Evolutionary conservation across 805 yeast genomes (phyloP).

Genomic region (Saccharomycopsis babjevae): DNA sequence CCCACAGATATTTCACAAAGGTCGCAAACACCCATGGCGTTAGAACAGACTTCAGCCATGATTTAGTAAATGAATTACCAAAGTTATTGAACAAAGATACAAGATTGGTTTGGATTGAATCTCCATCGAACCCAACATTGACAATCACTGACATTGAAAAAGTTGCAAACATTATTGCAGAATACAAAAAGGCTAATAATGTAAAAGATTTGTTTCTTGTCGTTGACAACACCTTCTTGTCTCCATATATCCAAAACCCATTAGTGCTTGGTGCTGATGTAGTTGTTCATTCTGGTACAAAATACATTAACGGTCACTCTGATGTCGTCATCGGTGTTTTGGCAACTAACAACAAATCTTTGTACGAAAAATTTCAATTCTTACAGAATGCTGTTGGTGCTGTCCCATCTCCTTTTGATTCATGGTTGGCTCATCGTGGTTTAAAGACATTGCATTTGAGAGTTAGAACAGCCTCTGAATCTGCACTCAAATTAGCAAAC

Average conservation of each 20-base stretch:
- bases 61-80: slow-evolving; percentile 51
- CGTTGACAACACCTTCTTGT: slow-evolving; percentile 82
- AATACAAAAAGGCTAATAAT: slow-evolving; percentile 28
- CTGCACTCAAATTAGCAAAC: slow-evolving; percentile 64
- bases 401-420: slow-evolving; percentile 81
- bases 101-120: slow-evolving; percentile 75
- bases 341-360: slow-evolving; percentile 51
- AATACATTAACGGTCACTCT: slow-evolving; percentile 86
- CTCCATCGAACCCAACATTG: slow-evolving; percentile 84
- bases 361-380: slow-evolving; percentile 59
- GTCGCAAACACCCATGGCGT: slow-evolving; percentile 78
- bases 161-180: slow-evolving; percentile 46
- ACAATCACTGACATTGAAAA: slow-evolving; percentile 63
- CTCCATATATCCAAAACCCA: slow-evolving; percentile 83
- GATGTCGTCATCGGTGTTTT: slow-evolving; percentile 84
- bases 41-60: slow-evolving; percentile 53
- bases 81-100: slow-evolving; percentile 50
- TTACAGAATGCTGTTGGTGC: slow-evolving; percentile 86
- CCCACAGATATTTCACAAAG: slow-evolving; percentile 81
- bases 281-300: slow-evolving; percentile 82
- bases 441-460: slow-evolving; percentile 78
- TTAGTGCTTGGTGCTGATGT: slow-evolving; percentile 75
- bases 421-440: slow-evolving; percentile 91
- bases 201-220: slow-evolving; percentile 50
- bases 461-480: slow-evolving; percentile 54